A percentile compares a stretch with the other conserved stretches of the same genome.
These are phyloP conservation scores for Clonostachys rosea DNA, from an alignment of 2,329 filamentous ascomycete species.

Conservation along the genomic window DNA sequence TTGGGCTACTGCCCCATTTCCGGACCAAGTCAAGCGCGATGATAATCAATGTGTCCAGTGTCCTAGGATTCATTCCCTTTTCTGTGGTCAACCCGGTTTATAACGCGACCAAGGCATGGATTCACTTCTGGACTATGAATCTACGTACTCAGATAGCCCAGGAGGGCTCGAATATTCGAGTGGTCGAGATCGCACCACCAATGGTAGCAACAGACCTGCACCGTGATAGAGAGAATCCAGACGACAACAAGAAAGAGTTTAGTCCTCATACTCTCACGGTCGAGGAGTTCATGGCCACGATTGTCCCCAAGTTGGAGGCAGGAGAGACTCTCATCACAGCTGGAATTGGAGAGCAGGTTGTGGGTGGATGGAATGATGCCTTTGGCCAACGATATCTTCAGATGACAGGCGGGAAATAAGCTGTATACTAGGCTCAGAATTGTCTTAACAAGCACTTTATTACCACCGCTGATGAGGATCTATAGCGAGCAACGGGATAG, in stretches of 20 bases:
- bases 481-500: too few species aligned
- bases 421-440: too few species aligned
- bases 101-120: slow-evolving; percentile 54
- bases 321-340: slow-evolving; percentile 44
- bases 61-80: slow-evolving; percentile 47
- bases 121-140: slow-evolving; percentile 53
- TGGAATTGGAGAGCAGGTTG: slow-evolving; percentile 29
- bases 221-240: slow-evolving; percentile 47
- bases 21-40: slow-evolving; percentile 29
- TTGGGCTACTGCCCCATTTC: slow-evolving; percentile 44
- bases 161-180: slow-evolving; percentile 30
- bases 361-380: slow-evolving; percentile 35
- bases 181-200: slow-evolving; percentile 52
- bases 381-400: slow-evolving; percentile 18
- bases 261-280: slow-evolving; percentile 33
- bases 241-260: slow-evolving; percentile 56
- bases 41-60: slow-evolving; percentile 50
- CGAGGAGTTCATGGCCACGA: slow-evolving; percentile 48
- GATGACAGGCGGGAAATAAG: too few species aligned
- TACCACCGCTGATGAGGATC: too few species aligned
- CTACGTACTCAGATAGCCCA: slow-evolving; percentile 42
- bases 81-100: slow-evolving; percentile 53
- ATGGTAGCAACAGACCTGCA: slow-evolving; percentile 50
- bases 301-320: slow-evolving; percentile 34
- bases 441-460: too few species aligned